phyloP scores from a whole-genome alignment of 345 rosid genomes.

The Corymbia maculata region DNA sequence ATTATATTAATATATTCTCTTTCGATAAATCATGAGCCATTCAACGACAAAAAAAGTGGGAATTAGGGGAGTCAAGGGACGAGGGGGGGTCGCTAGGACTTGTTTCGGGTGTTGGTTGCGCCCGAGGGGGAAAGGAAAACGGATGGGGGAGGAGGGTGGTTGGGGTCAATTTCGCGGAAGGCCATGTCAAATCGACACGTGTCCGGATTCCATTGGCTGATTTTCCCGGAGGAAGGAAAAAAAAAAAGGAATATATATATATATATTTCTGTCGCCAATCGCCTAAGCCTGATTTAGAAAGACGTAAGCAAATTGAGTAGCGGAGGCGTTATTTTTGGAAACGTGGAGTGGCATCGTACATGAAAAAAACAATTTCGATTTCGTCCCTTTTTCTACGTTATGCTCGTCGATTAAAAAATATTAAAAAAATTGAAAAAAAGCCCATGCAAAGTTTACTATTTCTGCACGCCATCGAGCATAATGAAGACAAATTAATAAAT shows the following conservation, averaged over 20 bases:
- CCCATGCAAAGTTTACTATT: not conserved
- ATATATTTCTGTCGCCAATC: not conserved
- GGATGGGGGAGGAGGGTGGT: not conserved
- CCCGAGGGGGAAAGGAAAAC: not conserved
- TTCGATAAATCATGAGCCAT: not conserved
- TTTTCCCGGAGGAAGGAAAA: not conserved
- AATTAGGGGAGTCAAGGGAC: not conserved
- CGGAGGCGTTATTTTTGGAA: not conserved
- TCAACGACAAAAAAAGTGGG: not conserved
- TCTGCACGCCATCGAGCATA: fast-evolving
- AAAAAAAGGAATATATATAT: not conserved
- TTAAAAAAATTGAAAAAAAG: not conserved
- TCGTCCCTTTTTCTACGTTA: not conserved
- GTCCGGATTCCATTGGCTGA: not conserved
- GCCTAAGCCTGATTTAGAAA: not conserved
- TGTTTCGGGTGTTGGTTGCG: not conserved
- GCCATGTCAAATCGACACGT: not conserved
- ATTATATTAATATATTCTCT: not conserved
- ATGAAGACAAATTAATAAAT: not conserved
- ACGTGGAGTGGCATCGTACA: not conserved
- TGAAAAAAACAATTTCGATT: not conserved
- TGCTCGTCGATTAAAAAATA: not conserved
- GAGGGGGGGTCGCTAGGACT: not conserved
- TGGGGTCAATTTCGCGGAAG: not conserved
- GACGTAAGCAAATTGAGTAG: not conserved